Evolutionary conservation across 805 yeast species (phyloP), one percentile per base, ranked within the genome.

Genomic region (Lachancea lanzarotensis): DNA sequence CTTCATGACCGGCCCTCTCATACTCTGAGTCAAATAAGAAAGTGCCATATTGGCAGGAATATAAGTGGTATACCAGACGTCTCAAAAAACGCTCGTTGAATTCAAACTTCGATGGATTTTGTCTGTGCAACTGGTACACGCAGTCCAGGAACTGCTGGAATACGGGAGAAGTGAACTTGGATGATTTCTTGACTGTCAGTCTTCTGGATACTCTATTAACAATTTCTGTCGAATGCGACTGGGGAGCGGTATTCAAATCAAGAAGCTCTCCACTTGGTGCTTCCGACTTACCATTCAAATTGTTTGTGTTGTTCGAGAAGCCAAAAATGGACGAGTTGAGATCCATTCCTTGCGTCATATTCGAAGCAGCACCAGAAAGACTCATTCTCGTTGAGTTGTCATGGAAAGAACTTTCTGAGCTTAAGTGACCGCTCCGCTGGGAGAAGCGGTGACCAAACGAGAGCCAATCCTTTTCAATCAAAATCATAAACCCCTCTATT

Each of bases 141-240:
- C 93, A 81, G 57, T 93, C 98, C 38, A 93, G 65, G 65, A 90
- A 93, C 59, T 93, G 98, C 55, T 89, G 97, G 66, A 93, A 91
- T 1, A 90, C 78, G 0, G 98, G 98, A 11, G 96, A 84, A n/a
- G 82, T 78, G 44, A 79, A 74, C 50, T 82, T 81, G 41, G 74
- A 54, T 13, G 45, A 45, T 15, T 46, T 50, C 43, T 70, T 70
- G 38, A 68, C 69, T 44, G 73, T 74, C 51, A 76, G 71, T 52
- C 74, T 71, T 50, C 73, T 71, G 42, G 81, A 71, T 18, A 81
- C 69, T 42, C 71, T 72, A 47, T 66, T 71, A 39, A 80, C 60
- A 19, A 75, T 65, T 38, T 65, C 71, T 44, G 68, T 25, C n/a
- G 47, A 31, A 11, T 20, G 47, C 18, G 33, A n/a, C 2, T 30